phyloP scores from a whole-genome alignment of 768 basidiomycete species.

The Collybia mongolica region DNA sequence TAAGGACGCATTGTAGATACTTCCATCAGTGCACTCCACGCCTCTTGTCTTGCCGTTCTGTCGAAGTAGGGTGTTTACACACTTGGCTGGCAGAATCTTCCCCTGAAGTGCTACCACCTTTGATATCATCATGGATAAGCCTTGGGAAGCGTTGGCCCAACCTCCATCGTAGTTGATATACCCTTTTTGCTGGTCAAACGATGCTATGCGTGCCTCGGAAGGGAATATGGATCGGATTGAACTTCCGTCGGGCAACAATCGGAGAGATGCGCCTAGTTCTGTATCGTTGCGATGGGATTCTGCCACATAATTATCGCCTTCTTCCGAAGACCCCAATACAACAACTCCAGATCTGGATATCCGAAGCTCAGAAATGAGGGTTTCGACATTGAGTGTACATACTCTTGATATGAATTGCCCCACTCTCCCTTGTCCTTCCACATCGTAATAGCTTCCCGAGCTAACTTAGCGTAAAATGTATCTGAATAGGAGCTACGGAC shows the following conservation, averaged over 20 bases:
- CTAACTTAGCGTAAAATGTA: constrained; percentile 64
- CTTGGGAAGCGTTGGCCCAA: constrained; percentile 81
- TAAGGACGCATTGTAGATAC: constrained; percentile 50
- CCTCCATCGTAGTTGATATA: constrained; percentile 80
- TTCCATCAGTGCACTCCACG: constrained; percentile 62
- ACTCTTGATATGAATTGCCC: constrained; percentile 85
- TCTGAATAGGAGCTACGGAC: constrained; percentile 76
- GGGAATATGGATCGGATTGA: constrained; percentile 53
- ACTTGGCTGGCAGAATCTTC: constrained; percentile 53
- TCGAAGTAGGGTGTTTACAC: constrained; percentile 50
- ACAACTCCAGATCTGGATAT: constrained; percentile 65
- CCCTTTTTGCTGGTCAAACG: constrained; percentile 40
- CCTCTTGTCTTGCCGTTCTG: constrained; percentile 45
- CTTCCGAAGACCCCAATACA: constrained; percentile 40
- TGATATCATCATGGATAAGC: constrained; percentile 50
- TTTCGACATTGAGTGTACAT: constrained; percentile 27
- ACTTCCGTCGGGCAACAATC: constrained; percentile 32
- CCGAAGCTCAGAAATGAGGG: background rate
- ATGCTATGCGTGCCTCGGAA: constrained; percentile 28
- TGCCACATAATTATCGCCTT: constrained; percentile 40
- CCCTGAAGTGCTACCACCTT: constrained; percentile 62
- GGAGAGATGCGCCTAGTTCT: constrained; percentile 50
- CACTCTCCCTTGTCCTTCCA: constrained; percentile 73
- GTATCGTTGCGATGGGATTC: constrained; percentile 64
- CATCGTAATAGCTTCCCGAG: constrained; percentile 69